phyloP scores from a whole-genome alignment of 192 early-diverging fungal species.

The Coemansia sp. region DNA sequence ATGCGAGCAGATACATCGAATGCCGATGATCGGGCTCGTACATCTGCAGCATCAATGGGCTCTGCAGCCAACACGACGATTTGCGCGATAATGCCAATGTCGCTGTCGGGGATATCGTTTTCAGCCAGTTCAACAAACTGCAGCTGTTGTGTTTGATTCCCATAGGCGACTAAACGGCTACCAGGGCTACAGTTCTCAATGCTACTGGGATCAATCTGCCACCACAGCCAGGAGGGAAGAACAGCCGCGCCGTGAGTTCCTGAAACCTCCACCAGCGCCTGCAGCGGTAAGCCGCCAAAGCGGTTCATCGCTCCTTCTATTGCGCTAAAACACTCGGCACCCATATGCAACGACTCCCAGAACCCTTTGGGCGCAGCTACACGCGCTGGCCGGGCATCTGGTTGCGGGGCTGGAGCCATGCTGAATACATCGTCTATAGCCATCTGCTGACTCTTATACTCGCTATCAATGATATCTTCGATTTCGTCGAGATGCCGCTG shows the following conservation, averaged over 20 bases:
- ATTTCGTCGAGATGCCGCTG: conserved; percentile 40
- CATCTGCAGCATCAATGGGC: conserved; percentile 16
- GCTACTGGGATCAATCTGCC: conserved; percentile 40
- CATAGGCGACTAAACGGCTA: conserved; percentile 5
- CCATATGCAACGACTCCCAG: conserved; percentile 48
- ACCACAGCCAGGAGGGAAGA: conserved; percentile 50
- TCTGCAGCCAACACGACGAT: conserved; percentile 24
- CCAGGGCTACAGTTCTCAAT: not conserved
- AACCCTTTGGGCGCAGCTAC: conserved; percentile 17
- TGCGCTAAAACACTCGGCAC: conserved; percentile 28
- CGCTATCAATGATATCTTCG: conserved; percentile 28
- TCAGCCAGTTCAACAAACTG: conserved; percentile 12
- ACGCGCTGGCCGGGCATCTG: not conserved
- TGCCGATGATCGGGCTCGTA: conserved; percentile 1
- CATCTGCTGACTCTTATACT: conserved; percentile 14
- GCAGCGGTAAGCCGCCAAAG: conserved; percentile 20
- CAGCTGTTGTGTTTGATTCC: conserved; percentile 7
- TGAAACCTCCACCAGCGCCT: conserved; percentile 7
- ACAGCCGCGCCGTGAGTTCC: conserved; percentile 18
- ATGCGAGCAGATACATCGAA: conserved; percentile 1
- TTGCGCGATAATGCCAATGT: conserved; percentile 2
- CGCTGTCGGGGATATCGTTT: not conserved
- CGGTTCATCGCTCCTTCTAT: conserved; percentile 15
- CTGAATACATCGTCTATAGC: not conserved
- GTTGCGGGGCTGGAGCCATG: not conserved